phyloP scores from a whole-genome alignment of 306 rosid genomes.

The Cucumis melo region DNA sequence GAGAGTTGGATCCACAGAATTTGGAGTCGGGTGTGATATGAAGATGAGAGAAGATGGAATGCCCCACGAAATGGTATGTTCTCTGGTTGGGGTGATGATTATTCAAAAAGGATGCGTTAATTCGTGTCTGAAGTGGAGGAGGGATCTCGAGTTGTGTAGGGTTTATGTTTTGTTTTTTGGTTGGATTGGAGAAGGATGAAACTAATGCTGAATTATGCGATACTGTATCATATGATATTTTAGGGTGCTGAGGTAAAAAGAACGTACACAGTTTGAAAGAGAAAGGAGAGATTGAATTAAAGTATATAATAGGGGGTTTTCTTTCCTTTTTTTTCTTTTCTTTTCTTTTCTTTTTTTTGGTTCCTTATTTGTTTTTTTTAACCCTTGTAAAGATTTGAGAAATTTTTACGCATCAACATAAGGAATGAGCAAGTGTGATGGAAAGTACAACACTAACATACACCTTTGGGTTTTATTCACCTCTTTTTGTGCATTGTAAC shows the following conservation, averaged over 20 bases:
- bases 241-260: background rate
- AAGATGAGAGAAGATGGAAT: background rate
- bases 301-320: slow-evolving; percentile 3
- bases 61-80: background rate
- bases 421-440: slow-evolving; percentile 4
- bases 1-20: background rate
- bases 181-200: background rate
- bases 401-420: background rate
- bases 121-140: background rate
- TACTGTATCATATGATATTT: slow-evolving; percentile 7
- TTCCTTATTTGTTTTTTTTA: background rate
- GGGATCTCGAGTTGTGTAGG: background rate
- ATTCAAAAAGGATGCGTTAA: background rate
- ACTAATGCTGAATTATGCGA: slow-evolving; percentile 1
- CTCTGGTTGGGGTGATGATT: background rate
- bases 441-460: slow-evolving; percentile 1
- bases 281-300: slow-evolving; percentile 3
- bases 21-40: background rate
- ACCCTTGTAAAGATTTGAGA: background rate
- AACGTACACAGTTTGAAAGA: background rate
- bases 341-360: background rate
- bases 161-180: background rate
- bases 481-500: background rate
- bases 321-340: background rate
- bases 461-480: background rate